Percentiles rank a stretch among this genome's conserved stretches.
These are phyloP conservation scores for Ceratobasidium sp. DNA, from an alignment of 1,284 basidiomycete species.

Conservation along the genomic window DNA sequence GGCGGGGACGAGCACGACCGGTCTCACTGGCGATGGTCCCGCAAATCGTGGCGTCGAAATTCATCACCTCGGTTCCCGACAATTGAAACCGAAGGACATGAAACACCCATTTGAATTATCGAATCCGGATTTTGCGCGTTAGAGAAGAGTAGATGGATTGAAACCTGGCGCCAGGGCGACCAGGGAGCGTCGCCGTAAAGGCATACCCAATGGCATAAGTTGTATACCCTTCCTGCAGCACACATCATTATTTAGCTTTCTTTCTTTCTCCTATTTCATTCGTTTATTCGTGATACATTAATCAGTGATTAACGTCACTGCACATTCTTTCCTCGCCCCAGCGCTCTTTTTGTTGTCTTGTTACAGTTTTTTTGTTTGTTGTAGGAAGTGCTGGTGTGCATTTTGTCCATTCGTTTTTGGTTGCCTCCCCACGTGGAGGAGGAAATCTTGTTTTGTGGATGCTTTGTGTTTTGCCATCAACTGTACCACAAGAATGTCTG, in stretches of 20 bases:
- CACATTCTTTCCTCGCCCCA: no score
- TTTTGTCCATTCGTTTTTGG: no score
- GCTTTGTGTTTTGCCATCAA: no score
- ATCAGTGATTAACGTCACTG: background rate
- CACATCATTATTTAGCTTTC: background rate
- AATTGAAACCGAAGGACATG: no score
- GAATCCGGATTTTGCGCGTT: background rate
- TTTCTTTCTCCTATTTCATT: conserved; percentile 12
- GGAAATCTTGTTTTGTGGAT: no score
- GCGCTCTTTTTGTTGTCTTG: no score
- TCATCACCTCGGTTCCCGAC: background rate
- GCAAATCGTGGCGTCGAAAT: conserved; percentile 26
- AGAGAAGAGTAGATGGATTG: background rate
- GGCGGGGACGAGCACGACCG: conserved; percentile 23
- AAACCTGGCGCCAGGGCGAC: background rate
- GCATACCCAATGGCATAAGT: conserved; percentile 17
- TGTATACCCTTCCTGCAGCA: conserved; percentile 30
- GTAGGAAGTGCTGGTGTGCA: no score
- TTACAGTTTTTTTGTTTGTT: no score
- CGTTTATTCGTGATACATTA: conserved; percentile 33
- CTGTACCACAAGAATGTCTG: no score
- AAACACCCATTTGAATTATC: background rate
- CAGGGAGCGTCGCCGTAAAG: background rate
- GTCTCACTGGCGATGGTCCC: conserved; percentile 28
- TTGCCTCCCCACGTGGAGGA: no score